A percentile compares a stretch with the other conserved stretches of the same genome.
These are phyloP conservation scores for Nicotiana knightiana DNA, from an alignment of 257 asterid species.

Conservation along the genomic window DNA sequence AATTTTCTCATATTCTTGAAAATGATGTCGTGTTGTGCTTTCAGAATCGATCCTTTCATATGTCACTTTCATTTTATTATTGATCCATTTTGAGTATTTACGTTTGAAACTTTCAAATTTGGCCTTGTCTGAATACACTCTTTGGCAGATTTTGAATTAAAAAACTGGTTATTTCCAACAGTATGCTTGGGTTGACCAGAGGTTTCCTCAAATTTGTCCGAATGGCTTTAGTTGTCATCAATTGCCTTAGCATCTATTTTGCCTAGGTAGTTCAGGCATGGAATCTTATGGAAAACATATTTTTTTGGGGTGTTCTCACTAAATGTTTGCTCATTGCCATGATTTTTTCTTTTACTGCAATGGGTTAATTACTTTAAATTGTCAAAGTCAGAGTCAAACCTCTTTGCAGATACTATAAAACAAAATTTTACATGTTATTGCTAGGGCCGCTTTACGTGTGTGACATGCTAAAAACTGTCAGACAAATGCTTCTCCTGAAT, in stretches of 20 bases:
- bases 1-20: not conserved
- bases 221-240: not conserved
- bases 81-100: not conserved
- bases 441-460: not conserved
- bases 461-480: not conserved
- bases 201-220: not conserved
- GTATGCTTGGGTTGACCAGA: not conserved
- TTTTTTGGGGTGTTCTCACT: too few species aligned
- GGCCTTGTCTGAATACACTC: not conserved
- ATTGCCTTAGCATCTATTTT: not conserved
- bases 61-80: not conserved
- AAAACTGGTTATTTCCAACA: too few species aligned
- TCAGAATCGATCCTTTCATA: not conserved
- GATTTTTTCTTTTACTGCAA: too few species aligned
- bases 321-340: too few species aligned
- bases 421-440: not conserved
- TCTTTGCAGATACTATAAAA: not conserved
- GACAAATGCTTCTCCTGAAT: not conserved
- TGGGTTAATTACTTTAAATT: not conserved
- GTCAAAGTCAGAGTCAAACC: not conserved
- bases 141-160: not conserved
- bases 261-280: too few species aligned
- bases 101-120: not conserved
- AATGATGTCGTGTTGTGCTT: not conserved
- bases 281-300: too few species aligned